phyloP scores from a whole-genome alignment of 306 rosid genomes.

The Prunus padus region DNA sequence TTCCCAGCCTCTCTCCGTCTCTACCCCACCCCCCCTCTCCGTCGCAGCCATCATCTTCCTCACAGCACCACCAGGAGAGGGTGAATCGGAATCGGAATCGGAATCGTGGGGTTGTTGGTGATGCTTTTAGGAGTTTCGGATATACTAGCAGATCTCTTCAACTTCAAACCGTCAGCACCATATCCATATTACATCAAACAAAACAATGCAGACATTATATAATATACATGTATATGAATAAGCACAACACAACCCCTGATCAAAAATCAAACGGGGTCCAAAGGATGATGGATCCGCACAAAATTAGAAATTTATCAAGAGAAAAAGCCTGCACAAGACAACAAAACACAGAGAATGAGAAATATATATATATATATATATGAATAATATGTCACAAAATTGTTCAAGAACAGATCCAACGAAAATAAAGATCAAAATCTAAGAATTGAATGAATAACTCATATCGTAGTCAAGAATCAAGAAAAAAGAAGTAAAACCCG shows the following conservation, averaged over 20 bases:
- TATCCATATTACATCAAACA: background rate
- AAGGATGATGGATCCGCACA: conserved; percentile 42
- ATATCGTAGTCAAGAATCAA: background rate
- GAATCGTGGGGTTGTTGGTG: conserved; percentile 86
- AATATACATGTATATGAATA: too few species aligned
- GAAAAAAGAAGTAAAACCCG: conserved; percentile 23
- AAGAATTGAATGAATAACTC: conserved; percentile 3
- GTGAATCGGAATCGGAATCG: conserved; percentile 67
- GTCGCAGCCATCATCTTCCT: too few species aligned
- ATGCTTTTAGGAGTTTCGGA: conserved; percentile 61
- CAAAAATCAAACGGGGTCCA: background rate
- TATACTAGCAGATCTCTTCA: background rate
- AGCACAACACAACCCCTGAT: too few species aligned
- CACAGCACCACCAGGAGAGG: too few species aligned
- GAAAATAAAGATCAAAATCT: background rate
- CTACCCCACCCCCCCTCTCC: too few species aligned
- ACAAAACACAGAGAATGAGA: conserved; percentile 22
- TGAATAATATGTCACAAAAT: background rate
- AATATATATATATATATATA: too few species aligned
- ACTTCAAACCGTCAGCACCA: background rate
- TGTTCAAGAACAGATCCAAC: conserved; percentile 7
- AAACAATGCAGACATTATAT: background rate
- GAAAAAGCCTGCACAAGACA: conserved; percentile 14
- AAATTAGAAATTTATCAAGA: conserved; percentile 18
- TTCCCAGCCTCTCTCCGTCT: too few species aligned